Base-by-base conservation (phyloP, 2,329 filamentous ascomycete species). In the Pseudonectria foliicola region DNA sequence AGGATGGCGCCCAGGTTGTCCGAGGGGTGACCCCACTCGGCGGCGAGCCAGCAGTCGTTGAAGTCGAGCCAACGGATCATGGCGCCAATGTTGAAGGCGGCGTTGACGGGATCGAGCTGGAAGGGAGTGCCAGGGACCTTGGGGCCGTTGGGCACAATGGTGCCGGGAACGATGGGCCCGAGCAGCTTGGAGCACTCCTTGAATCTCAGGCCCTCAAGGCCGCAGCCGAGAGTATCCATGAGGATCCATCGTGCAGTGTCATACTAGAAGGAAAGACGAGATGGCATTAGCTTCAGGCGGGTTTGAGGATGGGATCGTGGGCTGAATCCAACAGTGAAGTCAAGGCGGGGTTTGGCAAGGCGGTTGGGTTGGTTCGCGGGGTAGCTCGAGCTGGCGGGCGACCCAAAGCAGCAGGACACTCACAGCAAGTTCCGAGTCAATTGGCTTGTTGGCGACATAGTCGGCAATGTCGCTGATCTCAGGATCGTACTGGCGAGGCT, bases 21-120 rank as follows among this genome's bases (percentile, higher is more conserved):
- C 4, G 89, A 95, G 43, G 92, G 92, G 66, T 98, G 92, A 39
- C 92, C 92, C 92, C 92, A 98, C 70, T 98, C 92, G 37, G 92
- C 92, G 29, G 90, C 92, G 46, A 96, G 75, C 92, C 90, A 98
- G 78, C 92, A 96, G 76, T 98, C 92, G 64, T 98, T 98, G 77
- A 96, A 98, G 71, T 98, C 92, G 55, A 98, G 78, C 92, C 92
- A 98, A 59, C 92, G 78, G 69, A 98, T 95, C 82, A 95, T 94
- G 55, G 92, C 85, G 54, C 92, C 92, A 54, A 98, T 96, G 75
- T 96, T 96, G 78, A 98, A 96, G 46, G 92, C 92, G 44, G 83
- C 92, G 55, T 90, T 90, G 60, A 96, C 80, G 26, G 92, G 92
- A 62, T 96, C 92, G 51, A 98, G 80, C 67, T 93, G 82, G 70